phyloP scores from a whole-genome alignment of 2,329 filamentous ascomycete genomes.

The Fusarium setosum region DNA sequence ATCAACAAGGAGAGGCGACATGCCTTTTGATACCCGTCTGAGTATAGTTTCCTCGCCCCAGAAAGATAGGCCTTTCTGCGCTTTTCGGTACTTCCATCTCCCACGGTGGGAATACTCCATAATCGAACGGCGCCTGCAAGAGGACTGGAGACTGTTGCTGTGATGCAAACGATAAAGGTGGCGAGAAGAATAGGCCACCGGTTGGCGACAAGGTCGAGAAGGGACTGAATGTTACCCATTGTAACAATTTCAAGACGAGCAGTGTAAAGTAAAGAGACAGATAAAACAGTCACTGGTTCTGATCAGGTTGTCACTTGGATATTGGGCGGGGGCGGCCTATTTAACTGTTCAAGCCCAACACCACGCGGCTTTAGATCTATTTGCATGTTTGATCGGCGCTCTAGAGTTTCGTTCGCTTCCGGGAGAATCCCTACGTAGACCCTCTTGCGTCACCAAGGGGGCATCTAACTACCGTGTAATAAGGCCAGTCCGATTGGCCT shows the following conservation, averaged over 20 bases:
- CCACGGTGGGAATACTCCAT: slow-evolving; percentile 16
- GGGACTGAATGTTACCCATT: slow-evolving; percentile 10
- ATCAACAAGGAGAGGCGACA: accelerated
- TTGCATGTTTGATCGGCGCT: background rate
- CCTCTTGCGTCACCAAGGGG: background rate
- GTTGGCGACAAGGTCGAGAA: background rate
- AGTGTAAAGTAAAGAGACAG: no score
- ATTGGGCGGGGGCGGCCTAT: background rate
- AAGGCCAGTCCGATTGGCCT: background rate
- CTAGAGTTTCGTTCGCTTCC: background rate
- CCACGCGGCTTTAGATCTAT: background rate
- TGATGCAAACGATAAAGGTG: background rate
- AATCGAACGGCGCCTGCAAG: background rate
- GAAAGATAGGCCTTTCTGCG: slow-evolving; percentile 24
- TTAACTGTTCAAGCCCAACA: background rate
- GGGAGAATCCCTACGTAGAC: background rate
- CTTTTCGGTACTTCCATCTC: slow-evolving; percentile 19
- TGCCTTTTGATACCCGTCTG: slow-evolving; percentile 22
- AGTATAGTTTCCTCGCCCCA: slow-evolving; percentile 22
- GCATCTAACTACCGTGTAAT: background rate
- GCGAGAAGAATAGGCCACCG: slow-evolving; percentile 9
- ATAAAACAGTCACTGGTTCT: no score
- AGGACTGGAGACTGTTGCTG: background rate
- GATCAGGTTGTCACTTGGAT: background rate
- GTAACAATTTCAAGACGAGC: background rate